Base-by-base conservation (phyloP, 2,329 filamentous ascomycete species). In the Fusarium setosum region DNA sequence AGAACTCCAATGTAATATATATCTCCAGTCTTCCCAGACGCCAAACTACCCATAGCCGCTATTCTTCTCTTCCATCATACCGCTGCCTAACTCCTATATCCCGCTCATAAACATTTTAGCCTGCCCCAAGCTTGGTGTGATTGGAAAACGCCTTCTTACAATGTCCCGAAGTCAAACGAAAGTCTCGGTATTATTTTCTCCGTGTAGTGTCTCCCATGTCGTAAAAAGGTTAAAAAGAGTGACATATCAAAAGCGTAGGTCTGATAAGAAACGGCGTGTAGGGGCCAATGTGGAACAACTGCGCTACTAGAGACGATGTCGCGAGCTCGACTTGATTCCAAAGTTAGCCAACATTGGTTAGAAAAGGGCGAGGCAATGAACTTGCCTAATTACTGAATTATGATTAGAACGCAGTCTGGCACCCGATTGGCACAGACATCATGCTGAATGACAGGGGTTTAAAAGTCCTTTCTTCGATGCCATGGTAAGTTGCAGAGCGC, bases 1-100 rank as follows among this genome's bases (percentile, higher is more conserved):
- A 57, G 42, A 52, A 58, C 60, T 51, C 63, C 64, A 67, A 67
- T 54, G 47, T 53, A 57, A 56, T 38, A 67, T 61, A 54, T 53
- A 32, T 34, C 59, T 24, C 56, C 56, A 49, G 31, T 65, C 38
- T 49, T 47, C 38, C 50, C 17, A 40, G 42, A 65, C 55, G 23
- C 60, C 51, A 65, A 67, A 61, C 29, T 57, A 51, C 49, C 56
- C 42, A 42, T 65, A 47, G 13, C 49, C 34, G 18, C 65, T 54
- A 21, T 61, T 53, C 50, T 24, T 31, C 31, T 42, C 24, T 13
- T 26, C 61, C 47, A 60, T 48, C 50, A 40, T 57, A 64, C 47
- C 61, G 15, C 26, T 35, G 21, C 10, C 32, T 35, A 31, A 37
- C 31, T 31, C 40, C 29, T 50, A 51, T 48, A 51, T 61, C 38